Conservation (phyloP, 805 yeast species). For the Wilhelminamyces savonicus region DNA sequence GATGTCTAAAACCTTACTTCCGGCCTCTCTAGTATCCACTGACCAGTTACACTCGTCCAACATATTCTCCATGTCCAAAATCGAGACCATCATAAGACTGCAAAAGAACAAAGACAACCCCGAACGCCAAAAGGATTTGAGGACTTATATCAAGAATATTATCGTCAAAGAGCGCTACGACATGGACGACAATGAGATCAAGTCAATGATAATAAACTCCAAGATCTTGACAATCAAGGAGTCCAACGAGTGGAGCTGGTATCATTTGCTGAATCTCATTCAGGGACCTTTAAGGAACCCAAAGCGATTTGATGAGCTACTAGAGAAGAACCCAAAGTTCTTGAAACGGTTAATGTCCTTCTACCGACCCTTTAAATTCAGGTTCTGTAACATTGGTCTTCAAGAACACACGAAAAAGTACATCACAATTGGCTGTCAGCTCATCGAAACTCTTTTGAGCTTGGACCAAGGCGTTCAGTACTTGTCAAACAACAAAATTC, state of each 20-base stretch:
- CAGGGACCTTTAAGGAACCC: slow-evolving; percentile 79
- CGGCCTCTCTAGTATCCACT: slow-evolving; percentile 36
- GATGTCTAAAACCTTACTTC: slow-evolving; percentile 49
- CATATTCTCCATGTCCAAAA: slow-evolving; percentile 1
- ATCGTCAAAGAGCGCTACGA: slow-evolving; percentile 16
- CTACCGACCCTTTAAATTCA: slow-evolving; percentile 83
- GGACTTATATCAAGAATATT: slow-evolving; percentile 14
- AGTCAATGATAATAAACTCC: slow-evolving; percentile 58
- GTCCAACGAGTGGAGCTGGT: slow-evolving; percentile 86
- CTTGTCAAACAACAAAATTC: slow-evolving; percentile 63
- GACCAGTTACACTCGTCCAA: slow-evolving; percentile 2
- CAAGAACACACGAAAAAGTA: slow-evolving; percentile 49
- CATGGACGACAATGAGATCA: slow-evolving; percentile 61
- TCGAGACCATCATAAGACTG: slow-evolving; percentile 8
- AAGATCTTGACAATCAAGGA: slow-evolving; percentile 74
- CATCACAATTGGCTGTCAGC: slow-evolving; percentile 67
- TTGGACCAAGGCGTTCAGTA: slow-evolving; percentile 62
- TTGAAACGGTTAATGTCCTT: slow-evolving; percentile 79
- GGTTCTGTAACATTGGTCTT: slow-evolving; percentile 45
- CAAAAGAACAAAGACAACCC: slow-evolving; percentile 1
- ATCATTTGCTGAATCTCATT: slow-evolving; percentile 58
- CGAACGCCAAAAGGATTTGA: slow-evolving; percentile 8
- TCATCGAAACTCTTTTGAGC: slow-evolving; percentile 59
- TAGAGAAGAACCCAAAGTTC: slow-evolving; percentile 71
- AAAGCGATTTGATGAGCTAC: slow-evolving; percentile 67